Percentiles rank a stretch among this genome's conserved stretches.
Conservation (phyloP, 108 stramenopile species). For the Cyclotella choctawhatcheeana region DNA sequence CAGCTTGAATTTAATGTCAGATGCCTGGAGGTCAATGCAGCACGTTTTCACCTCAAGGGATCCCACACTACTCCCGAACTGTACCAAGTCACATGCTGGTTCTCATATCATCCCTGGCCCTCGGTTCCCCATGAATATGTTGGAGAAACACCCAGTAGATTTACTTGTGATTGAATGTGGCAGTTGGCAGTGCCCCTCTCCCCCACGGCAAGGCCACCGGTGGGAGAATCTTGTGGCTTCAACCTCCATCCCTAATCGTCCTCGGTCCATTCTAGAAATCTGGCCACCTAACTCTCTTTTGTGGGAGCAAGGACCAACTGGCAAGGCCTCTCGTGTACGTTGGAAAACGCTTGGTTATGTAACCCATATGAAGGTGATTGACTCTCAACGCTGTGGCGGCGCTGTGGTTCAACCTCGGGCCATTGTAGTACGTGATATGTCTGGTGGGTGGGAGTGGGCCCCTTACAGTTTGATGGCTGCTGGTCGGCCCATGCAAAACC, state of each 20-base stretch:
- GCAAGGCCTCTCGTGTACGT: not conserved
- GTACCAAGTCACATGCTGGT: too few species aligned
- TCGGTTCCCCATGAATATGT: not conserved
- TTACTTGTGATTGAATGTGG: conserved; percentile 3
- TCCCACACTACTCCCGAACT: not conserved
- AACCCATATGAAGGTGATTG: not conserved
- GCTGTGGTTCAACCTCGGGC: not conserved
- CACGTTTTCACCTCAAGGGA: not conserved
- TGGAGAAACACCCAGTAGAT: not conserved
- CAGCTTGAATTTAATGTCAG: conserved; percentile 5
- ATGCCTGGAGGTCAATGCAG: not conserved
- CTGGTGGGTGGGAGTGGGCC: not conserved
- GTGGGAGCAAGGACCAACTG: not conserved
- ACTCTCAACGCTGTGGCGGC: conserved; percentile 1
- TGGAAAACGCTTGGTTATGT: not conserved
- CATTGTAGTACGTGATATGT: not conserved
- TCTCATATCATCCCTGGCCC: not conserved
- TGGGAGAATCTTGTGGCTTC: not conserved
- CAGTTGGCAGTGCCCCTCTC: not conserved
- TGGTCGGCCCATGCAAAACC: not conserved
- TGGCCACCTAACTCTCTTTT: conserved; percentile 1
- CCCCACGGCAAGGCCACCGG: not conserved
- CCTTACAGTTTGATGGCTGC: not conserved
- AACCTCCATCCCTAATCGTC: not conserved
- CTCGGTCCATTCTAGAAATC: not conserved